phyloP scores from a whole-genome alignment of 2,329 filamentous ascomycete species.

The Fusarium stilboides region DNA sequence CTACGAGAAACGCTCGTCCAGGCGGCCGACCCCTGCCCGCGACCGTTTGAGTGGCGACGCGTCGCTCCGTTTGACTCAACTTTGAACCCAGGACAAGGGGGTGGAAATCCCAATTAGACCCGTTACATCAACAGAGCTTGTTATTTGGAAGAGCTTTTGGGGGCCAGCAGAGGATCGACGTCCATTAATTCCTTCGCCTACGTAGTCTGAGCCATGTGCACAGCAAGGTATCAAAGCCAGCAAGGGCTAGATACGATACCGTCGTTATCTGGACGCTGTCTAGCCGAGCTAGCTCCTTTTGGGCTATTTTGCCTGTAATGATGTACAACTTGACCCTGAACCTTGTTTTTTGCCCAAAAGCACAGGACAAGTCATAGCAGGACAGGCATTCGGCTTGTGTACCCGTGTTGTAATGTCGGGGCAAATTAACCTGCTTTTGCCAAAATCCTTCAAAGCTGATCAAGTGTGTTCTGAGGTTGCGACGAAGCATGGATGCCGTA shows the following conservation, averaged over 20 bases:
- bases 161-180: slow-evolving; percentile 30
- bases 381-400: slow-evolving; percentile 33
- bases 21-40: slow-evolving; percentile 42
- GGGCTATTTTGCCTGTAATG: slow-evolving; percentile 33
- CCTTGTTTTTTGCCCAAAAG: slow-evolving; percentile 22
- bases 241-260: neutral
- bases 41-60: slow-evolving; percentile 38
- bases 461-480: slow-evolving; percentile 27
- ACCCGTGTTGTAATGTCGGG: slow-evolving; percentile 26
- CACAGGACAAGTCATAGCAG: slow-evolving; percentile 9
- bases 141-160: slow-evolving; percentile 19
- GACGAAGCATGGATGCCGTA: neutral
- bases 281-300: slow-evolving; percentile 1
- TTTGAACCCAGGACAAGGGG: slow-evolving; percentile 11
- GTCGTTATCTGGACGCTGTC: slow-evolving; percentile 2
- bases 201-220: slow-evolving; percentile 4
- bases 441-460: slow-evolving; percentile 25
- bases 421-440: slow-evolving; percentile 40
- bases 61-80: slow-evolving; percentile 35
- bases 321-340: slow-evolving; percentile 20
- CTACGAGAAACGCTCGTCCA: slow-evolving; percentile 16
- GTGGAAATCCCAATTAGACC: slow-evolving; percentile 1
- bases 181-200: slow-evolving; percentile 14
- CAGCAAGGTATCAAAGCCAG: neutral
- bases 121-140: slow-evolving; percentile 1